Percentiles rank a stretch among this genome's conserved stretches.
These are phyloP conservation scores for Malus fusca DNA, from an alignment of 306 rosid species.

Conservation along the genomic window DNA sequence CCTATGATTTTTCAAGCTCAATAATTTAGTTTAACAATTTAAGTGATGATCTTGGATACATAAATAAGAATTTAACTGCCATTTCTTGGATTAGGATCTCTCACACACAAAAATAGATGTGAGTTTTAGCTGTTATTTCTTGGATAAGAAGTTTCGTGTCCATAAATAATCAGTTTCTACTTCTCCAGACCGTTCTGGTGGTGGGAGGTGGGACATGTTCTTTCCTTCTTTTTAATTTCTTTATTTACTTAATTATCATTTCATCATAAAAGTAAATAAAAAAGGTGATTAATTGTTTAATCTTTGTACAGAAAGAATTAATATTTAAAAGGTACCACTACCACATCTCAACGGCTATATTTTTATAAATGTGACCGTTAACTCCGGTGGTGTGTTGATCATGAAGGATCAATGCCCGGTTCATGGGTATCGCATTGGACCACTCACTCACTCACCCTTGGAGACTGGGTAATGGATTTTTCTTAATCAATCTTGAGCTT, in stretches of 20 bases:
- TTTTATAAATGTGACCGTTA: slow-evolving; percentile 27
- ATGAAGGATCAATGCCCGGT: slow-evolving; percentile 17
- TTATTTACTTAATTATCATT: not conserved
- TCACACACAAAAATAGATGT: no score
- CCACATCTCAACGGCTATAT: slow-evolving; percentile 50
- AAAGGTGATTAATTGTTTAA: not conserved
- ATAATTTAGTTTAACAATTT: not conserved
- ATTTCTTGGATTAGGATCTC: not conserved
- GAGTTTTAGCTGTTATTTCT: no score
- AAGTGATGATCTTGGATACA: not conserved
- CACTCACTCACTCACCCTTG: no score
- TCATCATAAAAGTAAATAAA: not conserved
- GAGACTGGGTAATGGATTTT: not conserved
- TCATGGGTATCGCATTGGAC: slow-evolving; percentile 7
- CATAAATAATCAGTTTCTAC: not conserved
- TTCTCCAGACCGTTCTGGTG: not conserved
- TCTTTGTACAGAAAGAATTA: not conserved
- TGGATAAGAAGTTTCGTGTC: no score
- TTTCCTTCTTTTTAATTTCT: not conserved
- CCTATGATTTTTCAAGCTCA: no score
- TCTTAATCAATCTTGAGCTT: not conserved
- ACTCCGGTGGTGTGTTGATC: not conserved
- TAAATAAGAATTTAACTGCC: not conserved
- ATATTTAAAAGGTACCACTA: slow-evolving; percentile 9
- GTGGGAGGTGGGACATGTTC: not conserved